phyloP scores from a whole-genome alignment of 148 eudicot species.

The Camellia sinensis region DNA sequence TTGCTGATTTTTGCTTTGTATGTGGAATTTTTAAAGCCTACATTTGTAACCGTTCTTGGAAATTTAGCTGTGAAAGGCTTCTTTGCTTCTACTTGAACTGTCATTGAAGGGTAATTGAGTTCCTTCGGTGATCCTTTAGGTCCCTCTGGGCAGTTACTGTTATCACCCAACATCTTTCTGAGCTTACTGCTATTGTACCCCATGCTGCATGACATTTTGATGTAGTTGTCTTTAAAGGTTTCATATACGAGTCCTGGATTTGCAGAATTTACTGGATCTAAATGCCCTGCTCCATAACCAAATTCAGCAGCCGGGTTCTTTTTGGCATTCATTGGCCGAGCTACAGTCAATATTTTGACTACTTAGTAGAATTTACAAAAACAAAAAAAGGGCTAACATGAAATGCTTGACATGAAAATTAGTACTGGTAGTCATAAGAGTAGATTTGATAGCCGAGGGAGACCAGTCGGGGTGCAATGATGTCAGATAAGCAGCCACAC shows the following conservation, averaged over 20 bases:
- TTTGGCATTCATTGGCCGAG: slow-evolving; percentile 27
- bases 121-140: slow-evolving; percentile 19
- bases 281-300: slow-evolving; percentile 59
- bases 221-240: slow-evolving; percentile 32
- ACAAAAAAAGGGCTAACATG: not conserved
- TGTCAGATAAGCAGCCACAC: slow-evolving; percentile 57
- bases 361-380: not conserved
- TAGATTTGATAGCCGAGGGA: slow-evolving; percentile 61
- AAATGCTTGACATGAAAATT: not conserved
- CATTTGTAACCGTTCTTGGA: slow-evolving; percentile 51
- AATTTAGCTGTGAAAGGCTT: slow-evolving; percentile 18
- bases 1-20: slow-evolving; percentile 32
- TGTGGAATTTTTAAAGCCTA: slow-evolving; percentile 44
- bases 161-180: slow-evolving; percentile 17
- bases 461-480: slow-evolving; percentile 67
- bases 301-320: slow-evolving; percentile 41
- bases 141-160: slow-evolving; percentile 9
- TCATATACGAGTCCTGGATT: slow-evolving; percentile 61
- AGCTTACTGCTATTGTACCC: slow-evolving; percentile 15
- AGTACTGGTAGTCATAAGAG: slow-evolving; percentile 69
- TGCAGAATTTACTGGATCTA: slow-evolving; percentile 42
- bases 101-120: slow-evolving; percentile 62
- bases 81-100: not conserved
- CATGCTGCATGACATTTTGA: slow-evolving; percentile 32
- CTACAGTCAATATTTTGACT: slow-evolving; percentile 17